phyloP scores from a whole-genome alignment of 495 filamentous ascomycete species.

The Penicillium cataractarum region DNA sequence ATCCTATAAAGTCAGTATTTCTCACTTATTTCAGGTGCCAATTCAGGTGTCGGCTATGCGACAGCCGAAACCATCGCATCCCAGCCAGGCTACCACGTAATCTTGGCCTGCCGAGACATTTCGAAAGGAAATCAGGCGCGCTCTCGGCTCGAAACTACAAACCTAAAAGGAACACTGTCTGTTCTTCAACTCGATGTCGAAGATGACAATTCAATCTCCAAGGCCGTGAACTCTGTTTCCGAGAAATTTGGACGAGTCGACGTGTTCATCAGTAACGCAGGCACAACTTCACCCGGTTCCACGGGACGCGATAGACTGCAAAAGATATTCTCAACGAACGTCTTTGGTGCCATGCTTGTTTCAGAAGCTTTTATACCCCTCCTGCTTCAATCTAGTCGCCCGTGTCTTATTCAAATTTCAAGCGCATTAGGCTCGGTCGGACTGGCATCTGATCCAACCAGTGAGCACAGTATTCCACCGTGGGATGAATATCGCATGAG shows the following conservation, averaged over 20 bases:
- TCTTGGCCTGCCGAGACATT: conserved; percentile 33
- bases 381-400: conserved; percentile 37
- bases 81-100: conserved; percentile 29
- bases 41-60: conserved; percentile 37
- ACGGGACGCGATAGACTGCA: conserved; percentile 30
- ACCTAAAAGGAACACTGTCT: conserved; percentile 25
- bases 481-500: conserved; percentile 40
- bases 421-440: conserved; percentile 40
- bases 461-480: neutral
- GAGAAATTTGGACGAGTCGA: conserved; percentile 32
- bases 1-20: neutral
- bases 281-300: conserved; percentile 8
- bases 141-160: conserved; percentile 16
- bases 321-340: conserved; percentile 41
- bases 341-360: conserved; percentile 37
- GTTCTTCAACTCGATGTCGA: conserved; percentile 33
- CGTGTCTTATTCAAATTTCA: conserved; percentile 44
- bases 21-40: conserved; percentile 29
- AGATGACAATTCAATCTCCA: conserved; percentile 34
- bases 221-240: conserved; percentile 25
- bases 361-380: conserved; percentile 45
- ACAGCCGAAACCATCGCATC: conserved; percentile 28
- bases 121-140: conserved; percentile 28
- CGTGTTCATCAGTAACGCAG: conserved; percentile 44
- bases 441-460: conserved; percentile 30